A percentile compares a stretch with the other conserved stretches of the same genome.
phyloP scores from a whole-genome alignment of 2,329 filamentous ascomycete genomes.

The Cytospora schulzeri region DNA sequence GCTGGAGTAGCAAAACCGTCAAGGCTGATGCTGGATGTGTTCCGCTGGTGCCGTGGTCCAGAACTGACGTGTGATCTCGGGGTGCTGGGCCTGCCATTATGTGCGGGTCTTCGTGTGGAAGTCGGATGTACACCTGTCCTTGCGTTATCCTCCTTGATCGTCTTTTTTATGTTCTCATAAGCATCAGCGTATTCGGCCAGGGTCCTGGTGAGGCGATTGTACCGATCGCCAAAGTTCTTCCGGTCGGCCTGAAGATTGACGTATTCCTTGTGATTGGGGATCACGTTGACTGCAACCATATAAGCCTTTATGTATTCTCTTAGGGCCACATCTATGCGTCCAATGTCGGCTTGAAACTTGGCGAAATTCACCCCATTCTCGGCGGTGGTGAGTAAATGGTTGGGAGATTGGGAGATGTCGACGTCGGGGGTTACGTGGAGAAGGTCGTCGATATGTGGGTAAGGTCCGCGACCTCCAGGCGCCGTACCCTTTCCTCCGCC shows the following conservation, averaged over 20 bases:
- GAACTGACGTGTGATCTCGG: neutral
- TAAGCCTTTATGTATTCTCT: constrained; percentile 80
- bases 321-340: constrained; percentile 73
- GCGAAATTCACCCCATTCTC: constrained; percentile 61
- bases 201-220: constrained; percentile 52
- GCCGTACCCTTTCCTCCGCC: constrained; percentile 31
- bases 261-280: constrained; percentile 77
- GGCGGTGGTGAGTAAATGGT: constrained; percentile 54
- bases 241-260: constrained; percentile 61
- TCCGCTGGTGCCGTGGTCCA: neutral
- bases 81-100: constrained; percentile 11
- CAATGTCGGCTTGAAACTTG: constrained; percentile 63
- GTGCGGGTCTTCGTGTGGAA: constrained; percentile 26
- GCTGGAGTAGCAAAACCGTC: neutral
- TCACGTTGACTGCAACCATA: constrained; percentile 74
- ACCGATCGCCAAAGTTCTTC: constrained; percentile 49
- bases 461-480: constrained; percentile 34
- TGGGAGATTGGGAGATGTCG: constrained; percentile 52
- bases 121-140: constrained; percentile 59
- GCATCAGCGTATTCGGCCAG: constrained; percentile 50
- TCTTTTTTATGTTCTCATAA: constrained; percentile 60
- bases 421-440: constrained; percentile 49
- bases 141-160: constrained; percentile 65
- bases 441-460: constrained; percentile 59
- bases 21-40: neutral